Percentiles rank a stretch among this genome's conserved stretches.
Conservation (phyloP, 768 basidiomycete genomes). For the Naganishia vishniacii region DNA sequence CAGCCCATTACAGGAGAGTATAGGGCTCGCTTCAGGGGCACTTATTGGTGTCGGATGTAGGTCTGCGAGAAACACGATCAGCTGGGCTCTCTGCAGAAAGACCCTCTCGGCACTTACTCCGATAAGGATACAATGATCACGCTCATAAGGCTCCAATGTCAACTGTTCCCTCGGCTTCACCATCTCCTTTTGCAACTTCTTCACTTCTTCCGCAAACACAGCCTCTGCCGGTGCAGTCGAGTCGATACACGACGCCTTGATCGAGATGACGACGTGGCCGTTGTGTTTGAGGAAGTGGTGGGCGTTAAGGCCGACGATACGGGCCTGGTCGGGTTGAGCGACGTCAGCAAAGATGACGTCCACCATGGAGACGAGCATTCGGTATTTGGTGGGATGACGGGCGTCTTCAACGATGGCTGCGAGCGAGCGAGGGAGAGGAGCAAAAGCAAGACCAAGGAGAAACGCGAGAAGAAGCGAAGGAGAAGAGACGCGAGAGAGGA, state of each 20-base stretch:
- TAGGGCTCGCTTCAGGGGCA: too few species aligned
- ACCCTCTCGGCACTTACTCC: slow-evolving; percentile 23
- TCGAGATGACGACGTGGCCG: slow-evolving; percentile 89
- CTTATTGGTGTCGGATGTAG: slow-evolving; percentile 27
- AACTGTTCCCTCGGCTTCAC: slow-evolving; percentile 73
- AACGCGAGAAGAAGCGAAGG: not conserved
- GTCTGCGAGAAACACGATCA: slow-evolving; percentile 11
- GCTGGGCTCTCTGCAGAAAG: too few species aligned
- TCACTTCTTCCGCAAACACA: slow-evolving; percentile 82
- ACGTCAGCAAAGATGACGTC: slow-evolving; percentile 98
- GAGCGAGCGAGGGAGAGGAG: not conserved
- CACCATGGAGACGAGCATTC: slow-evolving; percentile 90
- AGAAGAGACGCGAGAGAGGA: not conserved
- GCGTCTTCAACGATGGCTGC: slow-evolving; percentile 88
- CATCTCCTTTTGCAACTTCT: slow-evolving; percentile 65
- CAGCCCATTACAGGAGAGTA: too few species aligned
- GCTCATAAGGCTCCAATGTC: slow-evolving; percentile 59
- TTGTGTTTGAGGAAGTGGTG: slow-evolving; percentile 91
- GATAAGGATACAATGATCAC: slow-evolving; percentile 41
- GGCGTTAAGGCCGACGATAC: slow-evolving; percentile 88
- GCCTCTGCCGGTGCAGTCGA: slow-evolving; percentile 85
- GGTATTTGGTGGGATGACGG: slow-evolving; percentile 90
- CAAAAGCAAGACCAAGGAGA: too few species aligned
- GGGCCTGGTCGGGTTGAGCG: slow-evolving; percentile 97
- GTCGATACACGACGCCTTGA: slow-evolving; percentile 98